Percentiles rank a stretch among this genome's conserved stretches.
Conservation (phyloP, 257 asterid genomes). For the Nicotiana paniculata region DNA sequence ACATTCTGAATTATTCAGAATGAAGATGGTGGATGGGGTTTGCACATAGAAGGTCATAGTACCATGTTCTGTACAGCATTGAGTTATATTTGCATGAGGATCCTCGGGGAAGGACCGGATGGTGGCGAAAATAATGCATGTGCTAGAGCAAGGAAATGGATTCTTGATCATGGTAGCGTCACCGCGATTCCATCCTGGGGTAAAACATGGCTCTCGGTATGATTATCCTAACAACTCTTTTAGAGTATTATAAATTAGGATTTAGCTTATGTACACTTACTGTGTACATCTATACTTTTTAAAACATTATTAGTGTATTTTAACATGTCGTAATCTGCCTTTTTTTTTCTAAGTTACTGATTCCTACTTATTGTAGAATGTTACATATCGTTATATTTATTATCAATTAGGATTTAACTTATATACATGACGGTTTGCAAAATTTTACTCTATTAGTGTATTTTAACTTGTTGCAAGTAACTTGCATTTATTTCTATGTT, state of each 20-base stretch:
- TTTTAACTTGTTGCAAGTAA: background rate
- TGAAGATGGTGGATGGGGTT: conserved; percentile 80
- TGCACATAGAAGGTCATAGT: conserved; percentile 72
- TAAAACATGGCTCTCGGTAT: conserved; percentile 75
- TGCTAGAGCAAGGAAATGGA: conserved; percentile 61
- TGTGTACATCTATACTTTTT: background rate
- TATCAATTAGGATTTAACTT: too few species aligned
- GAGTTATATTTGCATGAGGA: conserved; percentile 55
- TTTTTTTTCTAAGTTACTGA: too few species aligned
- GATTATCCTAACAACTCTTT: background rate
- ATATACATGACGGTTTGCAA: too few species aligned
- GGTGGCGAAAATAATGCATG: conserved; percentile 47
- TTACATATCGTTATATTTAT: too few species aligned
- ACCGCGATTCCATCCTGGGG: conserved; percentile 75
- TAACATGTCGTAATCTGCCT: too few species aligned
- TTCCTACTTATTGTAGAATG: too few species aligned
- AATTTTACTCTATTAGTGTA: background rate
- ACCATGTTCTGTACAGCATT: conserved; percentile 59
- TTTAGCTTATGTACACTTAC: background rate
- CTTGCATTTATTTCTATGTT: background rate
- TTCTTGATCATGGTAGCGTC: conserved; percentile 67
- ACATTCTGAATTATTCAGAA: conserved; percentile 23
- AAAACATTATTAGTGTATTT: too few species aligned
- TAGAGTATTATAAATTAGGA: background rate
- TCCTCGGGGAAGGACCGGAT: conserved; percentile 52